These are phyloP conservation scores for Oryza australiensis DNA, from an alignment of 176 grass and related monocot genomes.

Conservation along the genomic window DNA sequence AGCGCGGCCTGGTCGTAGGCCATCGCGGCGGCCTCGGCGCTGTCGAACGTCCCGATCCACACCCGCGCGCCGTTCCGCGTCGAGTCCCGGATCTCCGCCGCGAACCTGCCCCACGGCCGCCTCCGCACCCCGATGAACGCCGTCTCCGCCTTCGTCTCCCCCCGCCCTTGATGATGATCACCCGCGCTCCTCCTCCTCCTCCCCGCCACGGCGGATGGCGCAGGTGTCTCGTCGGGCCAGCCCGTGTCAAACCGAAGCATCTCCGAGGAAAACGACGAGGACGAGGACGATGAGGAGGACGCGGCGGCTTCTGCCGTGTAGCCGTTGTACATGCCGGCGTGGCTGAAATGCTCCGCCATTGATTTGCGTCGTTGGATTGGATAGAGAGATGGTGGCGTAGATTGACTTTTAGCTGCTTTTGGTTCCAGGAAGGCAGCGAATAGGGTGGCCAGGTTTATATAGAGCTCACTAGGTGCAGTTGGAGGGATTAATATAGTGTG, in stretches of 20 bases:
- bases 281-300: neutral
- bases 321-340: neutral
- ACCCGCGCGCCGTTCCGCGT: neutral
- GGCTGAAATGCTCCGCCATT: neutral
- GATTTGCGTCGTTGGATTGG: neutral
- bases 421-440: neutral
- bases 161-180: neutral
- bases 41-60: constrained; percentile 20
- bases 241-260: neutral
- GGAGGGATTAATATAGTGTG: neutral
- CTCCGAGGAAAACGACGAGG: neutral
- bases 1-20: constrained; percentile 12
- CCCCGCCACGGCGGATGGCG: neutral
- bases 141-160: too few species aligned
- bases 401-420: neutral
- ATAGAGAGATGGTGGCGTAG: neutral
- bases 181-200: neutral
- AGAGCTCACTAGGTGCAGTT: neutral
- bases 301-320: neutral
- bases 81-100: neutral
- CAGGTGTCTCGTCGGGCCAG: neutral
- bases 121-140: neutral
- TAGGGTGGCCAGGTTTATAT: neutral
- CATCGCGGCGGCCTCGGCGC: constrained; percentile 1
- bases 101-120: constrained; percentile 2